Conservation (phyloP, 345 rosid genomes). For the Ceriops decandra region DNA sequence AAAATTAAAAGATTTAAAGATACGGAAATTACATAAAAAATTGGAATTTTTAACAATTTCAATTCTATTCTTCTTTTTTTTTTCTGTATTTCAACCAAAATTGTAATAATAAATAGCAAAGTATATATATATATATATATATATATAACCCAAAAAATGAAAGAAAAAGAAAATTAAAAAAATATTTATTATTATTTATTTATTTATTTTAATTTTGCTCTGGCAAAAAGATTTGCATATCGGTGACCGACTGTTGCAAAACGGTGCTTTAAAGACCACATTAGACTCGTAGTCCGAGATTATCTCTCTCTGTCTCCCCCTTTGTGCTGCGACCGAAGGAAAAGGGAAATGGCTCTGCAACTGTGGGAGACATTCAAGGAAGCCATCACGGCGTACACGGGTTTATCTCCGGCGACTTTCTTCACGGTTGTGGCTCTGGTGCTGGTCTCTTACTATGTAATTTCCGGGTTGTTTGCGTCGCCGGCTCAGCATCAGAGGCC, state of each 20-base stretch:
- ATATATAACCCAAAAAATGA: no score
- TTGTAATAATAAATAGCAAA: no score
- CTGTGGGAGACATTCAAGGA: conserved; percentile 90
- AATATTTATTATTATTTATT: no score
- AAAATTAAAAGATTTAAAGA: no score
- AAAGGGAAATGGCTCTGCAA: conserved; percentile 58
- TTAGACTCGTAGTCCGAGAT: neutral
- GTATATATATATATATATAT: no score
- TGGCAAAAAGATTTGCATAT: neutral
- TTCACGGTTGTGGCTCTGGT: conserved; percentile 68
- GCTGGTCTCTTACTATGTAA: conserved; percentile 62
- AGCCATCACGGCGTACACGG: conserved; percentile 77
- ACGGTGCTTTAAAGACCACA: neutral
- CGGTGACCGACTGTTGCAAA: neutral
- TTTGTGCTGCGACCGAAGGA: neutral
- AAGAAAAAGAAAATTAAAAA: neutral
- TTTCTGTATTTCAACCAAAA: no score
- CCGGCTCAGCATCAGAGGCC: conserved; percentile 42
- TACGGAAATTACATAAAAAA: no score
- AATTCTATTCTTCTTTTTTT: no score
- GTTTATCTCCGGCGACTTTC: conserved; percentile 74
- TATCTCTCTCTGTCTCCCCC: neutral
- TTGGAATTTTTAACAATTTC: no score
- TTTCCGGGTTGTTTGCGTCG: conserved; percentile 60
- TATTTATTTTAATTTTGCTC: neutral